Evolutionary conservation across 2,329 filamentous ascomycete species (phyloP).

Genomic region (Botrytis porri): DNA sequence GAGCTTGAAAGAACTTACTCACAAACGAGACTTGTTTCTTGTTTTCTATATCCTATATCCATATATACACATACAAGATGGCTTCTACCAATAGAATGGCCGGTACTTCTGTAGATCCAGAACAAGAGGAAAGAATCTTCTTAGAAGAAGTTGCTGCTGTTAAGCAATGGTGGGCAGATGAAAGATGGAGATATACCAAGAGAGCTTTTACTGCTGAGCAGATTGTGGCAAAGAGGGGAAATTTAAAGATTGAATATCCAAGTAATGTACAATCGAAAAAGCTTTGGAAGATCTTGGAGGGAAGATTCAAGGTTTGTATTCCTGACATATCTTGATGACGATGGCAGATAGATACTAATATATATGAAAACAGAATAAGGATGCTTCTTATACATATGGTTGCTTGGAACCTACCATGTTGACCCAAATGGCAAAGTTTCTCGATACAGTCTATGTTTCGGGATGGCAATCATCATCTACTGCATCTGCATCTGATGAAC

Average conservation of each 20-base stretch:
- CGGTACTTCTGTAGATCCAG: constrained; percentile 54
- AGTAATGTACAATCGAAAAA: constrained; percentile 91
- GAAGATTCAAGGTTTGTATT: constrained; percentile 68
- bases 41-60: constrained; percentile 23
- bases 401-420: constrained; percentile 98
- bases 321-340: neutral
- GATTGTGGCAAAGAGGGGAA: constrained; percentile 93
- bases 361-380: constrained; percentile 57
- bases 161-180: constrained; percentile 90
- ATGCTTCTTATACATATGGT: constrained; percentile 92
- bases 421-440: constrained; percentile 98
- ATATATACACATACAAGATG: constrained; percentile 9
- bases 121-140: constrained; percentile 52
- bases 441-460: constrained; percentile 98
- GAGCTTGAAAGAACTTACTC: neutral
- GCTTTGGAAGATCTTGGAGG: constrained; percentile 86
- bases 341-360: neutral
- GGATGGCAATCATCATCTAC: constrained; percentile 99
- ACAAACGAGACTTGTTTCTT: neutral
- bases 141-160: constrained; percentile 81
- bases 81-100: constrained; percentile 51
- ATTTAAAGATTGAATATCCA: constrained; percentile 85
- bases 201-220: constrained; percentile 93
- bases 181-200: constrained; percentile 90
- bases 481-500: constrained; percentile 90